These are phyloP conservation scores for Chaetoceros tenuissimus DNA, from an alignment of 108 stramenopile genomes.

Conservation along the genomic window DNA sequence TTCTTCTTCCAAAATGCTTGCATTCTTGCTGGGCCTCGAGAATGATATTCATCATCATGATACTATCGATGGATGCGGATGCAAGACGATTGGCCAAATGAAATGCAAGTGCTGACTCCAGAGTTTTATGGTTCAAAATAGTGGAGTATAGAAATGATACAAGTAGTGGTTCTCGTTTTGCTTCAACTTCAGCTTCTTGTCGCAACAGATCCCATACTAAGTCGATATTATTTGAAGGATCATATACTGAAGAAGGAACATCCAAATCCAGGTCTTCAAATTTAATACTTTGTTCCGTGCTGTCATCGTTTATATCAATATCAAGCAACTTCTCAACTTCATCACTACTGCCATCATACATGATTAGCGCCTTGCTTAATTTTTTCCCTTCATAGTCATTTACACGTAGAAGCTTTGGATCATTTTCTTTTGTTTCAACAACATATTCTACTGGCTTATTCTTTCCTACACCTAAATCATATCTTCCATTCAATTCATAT, in stretches of 20 bases:
- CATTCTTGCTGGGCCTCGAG: slow-evolving; percentile 41
- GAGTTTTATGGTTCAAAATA: slow-evolving; percentile 73
- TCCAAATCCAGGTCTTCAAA: slow-evolving; percentile 41
- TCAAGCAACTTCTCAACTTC: background rate
- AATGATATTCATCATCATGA: slow-evolving; percentile 63
- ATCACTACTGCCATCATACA: background rate
- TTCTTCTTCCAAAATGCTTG: slow-evolving; percentile 34
- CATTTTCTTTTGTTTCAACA: background rate
- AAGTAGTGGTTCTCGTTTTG: slow-evolving; percentile 68
- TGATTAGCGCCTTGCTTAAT: background rate
- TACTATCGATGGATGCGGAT: slow-evolving; percentile 49
- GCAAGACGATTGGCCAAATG: slow-evolving; percentile 72
- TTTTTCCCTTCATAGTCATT: background rate
- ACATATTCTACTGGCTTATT: background rate
- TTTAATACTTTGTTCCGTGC: background rate
- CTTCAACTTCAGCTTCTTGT: slow-evolving; percentile 59
- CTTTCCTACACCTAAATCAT: background rate
- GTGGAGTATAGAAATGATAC: slow-evolving; percentile 75
- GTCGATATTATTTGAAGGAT: slow-evolving; percentile 23
- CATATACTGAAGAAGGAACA: slow-evolving; percentile 47
- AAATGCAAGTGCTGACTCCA: slow-evolving; percentile 76
- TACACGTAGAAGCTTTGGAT: background rate
- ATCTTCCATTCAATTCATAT: too few relatives aligned
- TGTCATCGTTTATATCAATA: background rate
- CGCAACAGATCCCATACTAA: slow-evolving; percentile 65